Evolutionary conservation across 225 moss, liverwort and hornwort species (phyloP).

Genomic region (Marchantia paleacea): DNA sequence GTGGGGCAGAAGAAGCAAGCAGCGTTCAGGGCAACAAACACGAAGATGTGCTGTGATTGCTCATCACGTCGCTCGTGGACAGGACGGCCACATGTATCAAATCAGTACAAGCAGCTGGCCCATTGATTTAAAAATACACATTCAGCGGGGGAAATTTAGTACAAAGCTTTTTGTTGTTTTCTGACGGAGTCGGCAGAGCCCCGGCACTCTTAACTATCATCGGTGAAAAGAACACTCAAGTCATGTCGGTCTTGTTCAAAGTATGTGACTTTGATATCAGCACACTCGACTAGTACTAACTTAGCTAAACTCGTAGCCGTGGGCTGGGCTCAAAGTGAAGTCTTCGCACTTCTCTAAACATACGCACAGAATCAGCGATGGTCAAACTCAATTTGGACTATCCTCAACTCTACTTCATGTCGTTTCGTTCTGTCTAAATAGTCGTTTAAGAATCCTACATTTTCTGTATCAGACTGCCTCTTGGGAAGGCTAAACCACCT

Average conservation of each 20-base stretch:
- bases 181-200: background rate
- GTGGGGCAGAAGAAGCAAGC: background rate
- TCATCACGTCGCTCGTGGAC: background rate
- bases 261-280: background rate
- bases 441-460: background rate
- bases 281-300: background rate
- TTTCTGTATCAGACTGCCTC: background rate
- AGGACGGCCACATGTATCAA: background rate
- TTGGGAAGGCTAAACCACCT: background rate
- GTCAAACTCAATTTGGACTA: conserved; percentile 1
- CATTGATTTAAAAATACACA: background rate
- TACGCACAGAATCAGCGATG: background rate
- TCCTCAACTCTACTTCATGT: background rate
- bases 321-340: conserved; percentile 1
- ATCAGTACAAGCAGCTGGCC: background rate
- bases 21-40: background rate
- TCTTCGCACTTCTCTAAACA: background rate
- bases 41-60: background rate
- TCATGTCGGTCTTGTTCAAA: background rate
- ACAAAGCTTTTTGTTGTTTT: background rate
- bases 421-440: background rate
- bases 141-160: background rate
- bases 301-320: background rate
- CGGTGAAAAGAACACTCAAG: background rate
- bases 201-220: background rate